Evolutionary conservation across 164 flowering plant genomes (phyloP), one percentile per base, ranked within the genome.

Genomic region (Berberis vulgaris): DNA sequence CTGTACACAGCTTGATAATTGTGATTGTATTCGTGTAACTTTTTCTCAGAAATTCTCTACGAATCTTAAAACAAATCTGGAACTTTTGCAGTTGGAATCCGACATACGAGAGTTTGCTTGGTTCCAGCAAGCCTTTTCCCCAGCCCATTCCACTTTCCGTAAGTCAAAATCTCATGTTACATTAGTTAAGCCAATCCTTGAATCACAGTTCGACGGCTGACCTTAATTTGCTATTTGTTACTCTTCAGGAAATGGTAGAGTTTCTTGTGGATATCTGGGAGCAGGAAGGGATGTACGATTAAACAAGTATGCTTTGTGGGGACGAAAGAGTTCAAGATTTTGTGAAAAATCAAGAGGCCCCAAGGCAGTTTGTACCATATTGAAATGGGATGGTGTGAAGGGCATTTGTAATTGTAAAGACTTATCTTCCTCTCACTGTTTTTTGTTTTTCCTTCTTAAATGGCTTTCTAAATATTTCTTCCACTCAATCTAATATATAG

Each of bases 241-340:
- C 3, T 44, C 59, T 44, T 62, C 79, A 86, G 92, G 89, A 77
- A 77, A 91, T 89, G 95, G 80, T 87, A 39, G 90, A 86, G 45
- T 89, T 89, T 76, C 86, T 89, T 45, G 96, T 87, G 40, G 96
- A 91, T 45, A 65, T 79, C 5, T 89, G 98, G 98, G 95, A 91
- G 76, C 89, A 82, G 46, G 98, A 91, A 58, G 95, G 98, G 12
- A 62, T 91, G 83, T 89, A 87, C 63, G 96, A 88, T 68, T 91
- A 73, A 58, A 41, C 7, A 57, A 55, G 6, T 5, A 6, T 8
- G 55, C 43, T 57, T 43, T 10, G 6, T n/a, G 39, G 13, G 38
- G 8, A 13, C 38, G 40, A 55, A 2, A n/a, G 55, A 39, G 6
- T 55, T 38, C 6, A 55, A 55, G 40, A 38, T 55, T 39, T 55